Conservation (phyloP, 202 grass and related monocot genomes). For the Carex sylvatica region DNA sequence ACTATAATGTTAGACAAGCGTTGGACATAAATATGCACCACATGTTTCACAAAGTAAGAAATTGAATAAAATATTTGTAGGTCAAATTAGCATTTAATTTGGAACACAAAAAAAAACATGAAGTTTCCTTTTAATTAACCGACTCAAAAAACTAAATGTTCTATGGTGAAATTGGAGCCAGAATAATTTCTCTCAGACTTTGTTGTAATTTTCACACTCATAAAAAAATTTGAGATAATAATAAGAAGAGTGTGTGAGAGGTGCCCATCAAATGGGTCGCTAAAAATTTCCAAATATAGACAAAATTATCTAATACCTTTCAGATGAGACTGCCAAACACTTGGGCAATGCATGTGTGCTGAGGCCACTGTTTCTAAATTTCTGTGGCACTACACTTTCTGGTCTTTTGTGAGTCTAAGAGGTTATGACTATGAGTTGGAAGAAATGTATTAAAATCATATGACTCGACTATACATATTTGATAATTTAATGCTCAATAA, state of each 20-base stretch:
- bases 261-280: background rate
- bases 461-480: too few relatives aligned
- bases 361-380: background rate
- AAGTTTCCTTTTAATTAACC: background rate
- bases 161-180: background rate
- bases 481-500: too few relatives aligned
- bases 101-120: background rate
- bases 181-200: slow-evolving; percentile 6
- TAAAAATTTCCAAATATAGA: slow-evolving; percentile 17
- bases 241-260: slow-evolving; percentile 18
- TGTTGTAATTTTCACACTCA: background rate
- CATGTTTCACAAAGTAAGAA: too few relatives aligned
- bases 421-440: too few relatives aligned
- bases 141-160: slow-evolving; percentile 13
- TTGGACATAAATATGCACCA: background rate
- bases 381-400: background rate
- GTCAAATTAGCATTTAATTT: background rate
- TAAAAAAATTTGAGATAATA: background rate
- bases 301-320: background rate
- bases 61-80: background rate
- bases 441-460: too few relatives aligned
- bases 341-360: background rate
- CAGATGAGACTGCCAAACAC: background rate
- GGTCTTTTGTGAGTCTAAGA: background rate
- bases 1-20: too few relatives aligned